Conservation (phyloP, 805 yeast genomes). For the Cyberlindnera euphorbiae region DNA sequence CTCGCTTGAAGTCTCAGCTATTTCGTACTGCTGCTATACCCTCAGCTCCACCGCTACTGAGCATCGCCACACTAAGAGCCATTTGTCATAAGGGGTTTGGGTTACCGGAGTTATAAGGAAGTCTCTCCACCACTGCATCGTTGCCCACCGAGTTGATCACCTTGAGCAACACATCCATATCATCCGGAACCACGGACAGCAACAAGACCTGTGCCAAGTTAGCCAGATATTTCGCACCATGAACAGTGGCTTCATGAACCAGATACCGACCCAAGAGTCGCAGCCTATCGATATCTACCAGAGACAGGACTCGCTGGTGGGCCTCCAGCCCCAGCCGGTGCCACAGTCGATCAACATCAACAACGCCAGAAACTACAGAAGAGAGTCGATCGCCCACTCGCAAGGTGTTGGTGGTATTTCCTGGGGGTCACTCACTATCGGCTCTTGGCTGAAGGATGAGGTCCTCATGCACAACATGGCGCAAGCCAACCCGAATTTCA, state of each 20-base stretch:
- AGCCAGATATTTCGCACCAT: constrained; percentile 18
- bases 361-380: constrained; percentile 49
- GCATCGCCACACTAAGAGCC: too few relatives aligned
- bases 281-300: constrained; percentile 21
- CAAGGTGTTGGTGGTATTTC: constrained; percentile 98
- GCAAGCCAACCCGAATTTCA: constrained; percentile 8
- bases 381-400: constrained; percentile 92
- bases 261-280: constrained; percentile 14
- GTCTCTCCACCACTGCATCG: too few relatives aligned
- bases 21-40: too few relatives aligned
- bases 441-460: constrained; percentile 94
- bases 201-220: too few relatives aligned
- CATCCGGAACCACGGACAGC: too few relatives aligned
- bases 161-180: too few relatives aligned
- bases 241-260: constrained; percentile 15
- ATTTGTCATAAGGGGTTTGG: too few relatives aligned
- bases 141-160: too few relatives aligned
- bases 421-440: constrained; percentile 94
- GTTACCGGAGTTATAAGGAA: too few relatives aligned
- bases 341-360: constrained; percentile 23
- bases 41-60: too few relatives aligned
- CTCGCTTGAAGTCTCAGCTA: too few relatives aligned
- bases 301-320: constrained; percentile 15
- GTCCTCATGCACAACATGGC: constrained; percentile 50
- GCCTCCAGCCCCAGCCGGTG: constrained; percentile 9